phyloP scores from a whole-genome alignment of 208 protist genomes.

The Leishmania mexicana region DNA sequence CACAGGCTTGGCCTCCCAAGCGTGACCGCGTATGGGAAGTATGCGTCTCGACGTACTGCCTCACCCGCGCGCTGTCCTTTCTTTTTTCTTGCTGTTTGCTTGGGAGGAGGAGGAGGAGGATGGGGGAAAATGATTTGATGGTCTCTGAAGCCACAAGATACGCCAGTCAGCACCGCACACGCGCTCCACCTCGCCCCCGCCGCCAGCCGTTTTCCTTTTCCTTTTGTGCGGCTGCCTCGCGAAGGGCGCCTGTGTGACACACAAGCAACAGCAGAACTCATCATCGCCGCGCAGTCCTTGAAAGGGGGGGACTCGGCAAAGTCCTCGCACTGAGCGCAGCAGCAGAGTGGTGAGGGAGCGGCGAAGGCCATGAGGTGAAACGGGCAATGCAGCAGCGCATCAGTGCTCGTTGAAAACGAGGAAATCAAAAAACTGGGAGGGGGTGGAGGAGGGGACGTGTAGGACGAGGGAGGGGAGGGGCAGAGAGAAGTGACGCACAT shows the following conservation, averaged over 20 bases:
- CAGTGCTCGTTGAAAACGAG: not conserved
- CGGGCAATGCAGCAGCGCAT: conserved; percentile 10
- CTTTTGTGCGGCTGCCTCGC: not conserved
- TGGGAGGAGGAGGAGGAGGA: not conserved
- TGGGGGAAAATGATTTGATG: not conserved
- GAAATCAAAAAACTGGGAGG: not conserved
- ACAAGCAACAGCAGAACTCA: not conserved
- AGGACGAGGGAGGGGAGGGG: not conserved
- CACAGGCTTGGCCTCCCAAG: not conserved
- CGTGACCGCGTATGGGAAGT: not conserved
- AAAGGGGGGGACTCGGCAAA: not conserved
- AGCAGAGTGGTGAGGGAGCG: not conserved
- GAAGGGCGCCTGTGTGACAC: not conserved
- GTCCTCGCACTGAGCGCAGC: not conserved
- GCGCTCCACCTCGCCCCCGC: not conserved
- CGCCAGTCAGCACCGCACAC: conserved; percentile 7
- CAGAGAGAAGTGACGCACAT: not conserved
- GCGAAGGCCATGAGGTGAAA: not conserved
- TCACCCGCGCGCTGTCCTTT: not conserved
- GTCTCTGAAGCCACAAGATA: not conserved
- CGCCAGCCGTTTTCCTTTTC: not conserved
- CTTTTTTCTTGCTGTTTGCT: not conserved
- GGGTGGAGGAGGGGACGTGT: not conserved
- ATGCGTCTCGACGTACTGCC: not conserved
- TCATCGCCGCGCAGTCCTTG: not conserved